Evolutionary conservation across 495 filamentous ascomycete species (phyloP).

Genomic region (Tuber indicum): DNA sequence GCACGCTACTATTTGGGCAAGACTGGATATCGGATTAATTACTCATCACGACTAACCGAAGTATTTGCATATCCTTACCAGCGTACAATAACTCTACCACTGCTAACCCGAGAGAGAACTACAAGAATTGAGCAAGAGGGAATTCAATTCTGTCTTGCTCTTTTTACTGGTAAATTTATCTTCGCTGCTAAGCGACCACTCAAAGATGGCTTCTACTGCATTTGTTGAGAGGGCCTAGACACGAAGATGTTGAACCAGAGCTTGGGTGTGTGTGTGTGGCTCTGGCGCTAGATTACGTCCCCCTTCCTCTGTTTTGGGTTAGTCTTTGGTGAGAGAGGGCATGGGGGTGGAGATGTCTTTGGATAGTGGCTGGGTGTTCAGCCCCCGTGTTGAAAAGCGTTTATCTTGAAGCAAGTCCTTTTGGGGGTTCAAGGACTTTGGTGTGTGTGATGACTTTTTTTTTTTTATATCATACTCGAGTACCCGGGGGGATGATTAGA

Average conservation of each 20-base stretch:
- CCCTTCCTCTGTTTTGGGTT: no score
- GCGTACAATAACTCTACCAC: neutral
- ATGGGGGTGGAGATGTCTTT: no score
- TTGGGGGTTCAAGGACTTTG: no score
- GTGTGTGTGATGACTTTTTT: no score
- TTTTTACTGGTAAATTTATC: neutral
- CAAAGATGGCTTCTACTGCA: neutral
- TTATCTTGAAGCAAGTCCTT: neutral
- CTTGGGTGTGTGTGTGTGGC: no score
- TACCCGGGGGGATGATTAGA: no score
- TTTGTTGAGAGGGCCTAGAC: no score
- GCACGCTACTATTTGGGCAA: neutral
- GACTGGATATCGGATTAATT: neutral
- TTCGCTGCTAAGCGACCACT: neutral
- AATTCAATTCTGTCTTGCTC: neutral
- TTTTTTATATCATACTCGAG: no score
- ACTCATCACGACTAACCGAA: neutral
- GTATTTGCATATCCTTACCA: neutral
- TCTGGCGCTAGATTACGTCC: no score
- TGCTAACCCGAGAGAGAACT: neutral
- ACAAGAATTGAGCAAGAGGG: neutral
- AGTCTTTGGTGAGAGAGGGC: no score
- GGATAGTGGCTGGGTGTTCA: neutral
- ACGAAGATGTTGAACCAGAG: no score
- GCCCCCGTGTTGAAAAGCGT: neutral